These are phyloP conservation scores for Sophora flavescens DNA, from an alignment of 306 rosid genomes.

Conservation along the genomic window DNA sequence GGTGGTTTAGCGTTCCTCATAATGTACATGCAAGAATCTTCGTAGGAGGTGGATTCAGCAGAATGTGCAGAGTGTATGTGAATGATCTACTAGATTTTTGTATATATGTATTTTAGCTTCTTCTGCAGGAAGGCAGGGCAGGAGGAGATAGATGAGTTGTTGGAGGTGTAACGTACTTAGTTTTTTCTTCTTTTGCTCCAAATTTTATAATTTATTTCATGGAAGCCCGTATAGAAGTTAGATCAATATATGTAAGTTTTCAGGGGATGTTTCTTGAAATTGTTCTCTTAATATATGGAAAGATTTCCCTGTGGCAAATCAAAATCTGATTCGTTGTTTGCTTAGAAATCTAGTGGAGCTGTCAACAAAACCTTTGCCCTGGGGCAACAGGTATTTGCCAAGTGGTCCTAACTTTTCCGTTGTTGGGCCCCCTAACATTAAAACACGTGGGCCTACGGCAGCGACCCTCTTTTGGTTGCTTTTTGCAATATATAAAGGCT, in stretches of 20 bases:
- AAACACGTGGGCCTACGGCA: background rate
- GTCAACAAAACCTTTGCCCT: background rate
- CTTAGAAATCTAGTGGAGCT: background rate
- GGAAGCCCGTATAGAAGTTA: constrained; percentile 50
- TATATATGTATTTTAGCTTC: constrained; percentile 74
- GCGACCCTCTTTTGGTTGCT: background rate
- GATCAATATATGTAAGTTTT: constrained; percentile 50
- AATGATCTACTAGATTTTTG: constrained; percentile 65
- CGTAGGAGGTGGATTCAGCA: constrained; percentile 47
- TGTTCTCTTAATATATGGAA: constrained; percentile 37
- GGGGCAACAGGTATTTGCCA: background rate
- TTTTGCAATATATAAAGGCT: background rate
- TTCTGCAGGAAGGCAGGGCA: constrained; percentile 76
- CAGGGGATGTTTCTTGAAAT: constrained; percentile 44
- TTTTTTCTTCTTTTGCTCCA: constrained; percentile 50
- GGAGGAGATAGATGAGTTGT: constrained; percentile 74
- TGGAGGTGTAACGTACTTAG: constrained; percentile 70
- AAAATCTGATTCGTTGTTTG: background rate
- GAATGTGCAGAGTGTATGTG: constrained; percentile 46
- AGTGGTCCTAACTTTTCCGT: constrained; percentile 29
- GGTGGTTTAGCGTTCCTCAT: constrained; percentile 46
- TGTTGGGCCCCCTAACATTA: constrained; percentile 12
- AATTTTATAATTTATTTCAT: constrained; percentile 57
- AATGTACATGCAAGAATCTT: constrained; percentile 50
- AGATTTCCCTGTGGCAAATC: constrained; percentile 14